Evolutionary conservation across 352 stramenopile species (phyloP), one percentile per base, ranked within the genome.

Genomic region (Pythium sukuiense): DNA sequence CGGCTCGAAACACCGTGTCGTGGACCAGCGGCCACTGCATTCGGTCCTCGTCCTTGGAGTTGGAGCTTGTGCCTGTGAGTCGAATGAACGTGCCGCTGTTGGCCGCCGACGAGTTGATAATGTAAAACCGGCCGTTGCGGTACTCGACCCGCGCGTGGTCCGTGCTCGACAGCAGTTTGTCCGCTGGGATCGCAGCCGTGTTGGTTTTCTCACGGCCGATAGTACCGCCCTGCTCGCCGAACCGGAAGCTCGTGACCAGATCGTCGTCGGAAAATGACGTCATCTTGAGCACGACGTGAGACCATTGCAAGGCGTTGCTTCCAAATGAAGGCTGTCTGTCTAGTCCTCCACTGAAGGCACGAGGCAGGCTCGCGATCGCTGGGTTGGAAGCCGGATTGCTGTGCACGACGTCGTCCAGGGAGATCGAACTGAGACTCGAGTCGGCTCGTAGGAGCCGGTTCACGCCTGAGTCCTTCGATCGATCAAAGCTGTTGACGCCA

Each of bases 251-350:
- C 48, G 86, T 95, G 20, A 90, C 61, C 6, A 76, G 53, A 62
- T 95, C 83, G 13, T 93, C 83, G 46, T 93, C 84, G 0, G 81
- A 84, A 45, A 91, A 90, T 0, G 81, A 77, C 27, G 83, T 92
- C 86, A 95, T 95, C 71, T 95, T 95, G 18, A 95, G 67, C 61
- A 95, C 85, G 57, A 95, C 70, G 48, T 92, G 69, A 1, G 64
- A 87, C 85, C 83, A 92, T 9, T 76, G 76, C 24, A 79, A 49
- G n/a, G 56, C 58, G 26, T 64, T 30, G 6, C 33, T 50, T 0
- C 33, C 33, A 0, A 39, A 41, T 18, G 41, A 11, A 11, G 56
- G 43, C 29, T 53, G 41, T n/a, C 9, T n/a, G 18, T 65, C 59
- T 0, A 37, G 14, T 6, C 6, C 29, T 6, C 48, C 35, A 13